phyloP scores from a whole-genome alignment of 192 early-diverging fungal species.

The Dissophora ornata region DNA sequence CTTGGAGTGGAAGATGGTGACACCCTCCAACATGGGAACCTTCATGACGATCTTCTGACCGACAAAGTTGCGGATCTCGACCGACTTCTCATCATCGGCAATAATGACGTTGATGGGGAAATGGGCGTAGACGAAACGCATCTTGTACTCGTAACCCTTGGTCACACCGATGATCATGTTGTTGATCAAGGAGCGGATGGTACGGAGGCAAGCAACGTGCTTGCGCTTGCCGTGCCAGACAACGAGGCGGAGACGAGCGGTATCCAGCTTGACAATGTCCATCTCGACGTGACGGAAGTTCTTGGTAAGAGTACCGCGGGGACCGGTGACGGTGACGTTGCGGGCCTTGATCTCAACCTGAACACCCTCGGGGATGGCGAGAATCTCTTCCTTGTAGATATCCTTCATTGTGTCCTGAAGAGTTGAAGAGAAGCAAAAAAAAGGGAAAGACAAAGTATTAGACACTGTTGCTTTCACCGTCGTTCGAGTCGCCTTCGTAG shows the following conservation, averaged over 20 bases:
- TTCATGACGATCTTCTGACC: conserved; percentile 94
- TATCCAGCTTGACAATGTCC: conserved; percentile 80
- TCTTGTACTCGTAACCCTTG: conserved; percentile 99
- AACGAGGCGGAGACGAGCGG: conserved; percentile 82
- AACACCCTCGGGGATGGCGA: conserved; percentile 92
- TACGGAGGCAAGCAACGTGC: conserved; percentile 98
- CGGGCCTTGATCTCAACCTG: conserved; percentile 90
- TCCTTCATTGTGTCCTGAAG: conserved; percentile 81
- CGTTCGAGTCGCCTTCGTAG: neutral
- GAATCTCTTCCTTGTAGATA: conserved; percentile 89
- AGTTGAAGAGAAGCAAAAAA: too few relatives aligned
- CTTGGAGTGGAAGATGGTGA: conserved; percentile 80
- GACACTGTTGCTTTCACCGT: neutral
- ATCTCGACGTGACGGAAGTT: conserved; percentile 94
- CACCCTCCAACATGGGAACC: conserved; percentile 89
- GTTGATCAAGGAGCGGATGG: conserved; percentile 92
- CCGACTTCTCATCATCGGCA: conserved; percentile 72
- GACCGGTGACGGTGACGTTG: conserved; percentile 86
- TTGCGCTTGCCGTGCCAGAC: conserved; percentile 97
- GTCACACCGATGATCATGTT: conserved; percentile 99
- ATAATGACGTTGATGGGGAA: conserved; percentile 99
- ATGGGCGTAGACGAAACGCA: conserved; percentile 99
- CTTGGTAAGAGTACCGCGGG: conserved; percentile 90
- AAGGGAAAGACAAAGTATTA: neutral
- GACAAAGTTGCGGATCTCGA: conserved; percentile 99